phyloP scores from a whole-genome alignment of 345 rosid genomes.

The Linum usitatissimum region DNA sequence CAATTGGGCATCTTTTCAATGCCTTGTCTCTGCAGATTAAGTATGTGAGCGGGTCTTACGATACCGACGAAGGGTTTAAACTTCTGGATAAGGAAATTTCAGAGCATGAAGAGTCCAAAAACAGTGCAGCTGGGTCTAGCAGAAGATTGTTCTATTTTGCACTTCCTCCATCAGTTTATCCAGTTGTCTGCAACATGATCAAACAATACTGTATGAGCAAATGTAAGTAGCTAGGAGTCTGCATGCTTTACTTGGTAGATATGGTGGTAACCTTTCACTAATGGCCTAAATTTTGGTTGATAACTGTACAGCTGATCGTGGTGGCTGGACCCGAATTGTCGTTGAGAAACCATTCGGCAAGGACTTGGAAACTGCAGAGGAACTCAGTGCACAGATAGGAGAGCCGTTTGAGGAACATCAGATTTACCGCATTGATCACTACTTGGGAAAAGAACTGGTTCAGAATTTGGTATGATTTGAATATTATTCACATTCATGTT shows the following conservation, averaged over 20 bases:
- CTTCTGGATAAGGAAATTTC: conserved; percentile 61
- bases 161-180: conserved; percentile 97
- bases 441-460: conserved; percentile 91
- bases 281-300: background rate
- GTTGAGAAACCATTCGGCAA: conserved; percentile 97
- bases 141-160: conserved; percentile 89
- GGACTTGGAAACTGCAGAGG: conserved; percentile 77
- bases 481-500: background rate
- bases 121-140: conserved; percentile 57
- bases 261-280: background rate
- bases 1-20: background rate
- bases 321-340: conserved; percentile 94
- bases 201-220: conserved; percentile 67
- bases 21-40: conserved; percentile 45
- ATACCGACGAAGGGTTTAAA: conserved; percentile 66
- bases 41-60: conserved; percentile 86
- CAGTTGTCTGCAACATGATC: conserved; percentile 88
- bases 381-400: conserved; percentile 78
- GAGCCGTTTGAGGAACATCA: conserved; percentile 81
- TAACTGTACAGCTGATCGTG: conserved; percentile 59
- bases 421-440: conserved; percentile 92
- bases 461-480: conserved; percentile 72
- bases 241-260: background rate
- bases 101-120: conserved; percentile 58
- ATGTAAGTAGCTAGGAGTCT: conserved; percentile 36